These are phyloP conservation scores for Ilyonectria robusta DNA, from an alignment of 2,329 filamentous ascomycete genomes.

Conservation along the genomic window DNA sequence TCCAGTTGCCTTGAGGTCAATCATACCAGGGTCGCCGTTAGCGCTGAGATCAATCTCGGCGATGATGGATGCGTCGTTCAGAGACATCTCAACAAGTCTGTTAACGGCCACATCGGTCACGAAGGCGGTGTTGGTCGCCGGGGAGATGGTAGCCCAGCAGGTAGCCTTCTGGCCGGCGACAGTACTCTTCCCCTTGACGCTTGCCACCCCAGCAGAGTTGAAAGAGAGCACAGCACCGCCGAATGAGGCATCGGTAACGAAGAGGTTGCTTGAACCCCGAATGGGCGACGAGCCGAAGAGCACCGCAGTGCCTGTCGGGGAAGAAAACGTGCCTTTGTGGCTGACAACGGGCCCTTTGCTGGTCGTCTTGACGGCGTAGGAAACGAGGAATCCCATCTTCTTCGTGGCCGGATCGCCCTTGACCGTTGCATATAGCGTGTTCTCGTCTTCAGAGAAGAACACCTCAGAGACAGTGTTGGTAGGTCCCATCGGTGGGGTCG, in stretches of 20 bases:
- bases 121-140: conserved; percentile 65
- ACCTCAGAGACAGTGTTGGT: conserved; percentile 72
- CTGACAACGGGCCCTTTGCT: background rate
- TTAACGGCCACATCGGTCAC: conserved; percentile 70
- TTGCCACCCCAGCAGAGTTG: conserved; percentile 51
- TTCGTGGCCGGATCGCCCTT: conserved; percentile 71
- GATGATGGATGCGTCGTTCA: conserved; percentile 61
- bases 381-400: conserved; percentile 69
- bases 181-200: conserved; percentile 54
- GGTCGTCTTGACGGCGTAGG: conserved; percentile 60
- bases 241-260: conserved; percentile 72
- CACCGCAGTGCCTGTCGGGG: conserved; percentile 68
- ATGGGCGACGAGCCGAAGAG: conserved; percentile 68
- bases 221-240: conserved; percentile 66
- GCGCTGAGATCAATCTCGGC: conserved; percentile 59
- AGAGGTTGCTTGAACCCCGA: conserved; percentile 60
- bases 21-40: conserved; percentile 66
- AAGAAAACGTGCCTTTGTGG: conserved; percentile 52
- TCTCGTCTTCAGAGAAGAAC: conserved; percentile 70
- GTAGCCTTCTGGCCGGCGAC: conserved; percentile 68
- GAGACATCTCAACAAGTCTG: conserved; percentile 70
- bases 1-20: conserved; percentile 68
- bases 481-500: conserved; percentile 71
- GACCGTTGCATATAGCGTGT: conserved; percentile 67
- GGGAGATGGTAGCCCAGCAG: conserved; percentile 70